Percentiles rank a stretch among this genome's conserved stretches.
Conservation (phyloP, 2,329 filamentous ascomycete genomes). For the Elsinoe arachidis region DNA sequence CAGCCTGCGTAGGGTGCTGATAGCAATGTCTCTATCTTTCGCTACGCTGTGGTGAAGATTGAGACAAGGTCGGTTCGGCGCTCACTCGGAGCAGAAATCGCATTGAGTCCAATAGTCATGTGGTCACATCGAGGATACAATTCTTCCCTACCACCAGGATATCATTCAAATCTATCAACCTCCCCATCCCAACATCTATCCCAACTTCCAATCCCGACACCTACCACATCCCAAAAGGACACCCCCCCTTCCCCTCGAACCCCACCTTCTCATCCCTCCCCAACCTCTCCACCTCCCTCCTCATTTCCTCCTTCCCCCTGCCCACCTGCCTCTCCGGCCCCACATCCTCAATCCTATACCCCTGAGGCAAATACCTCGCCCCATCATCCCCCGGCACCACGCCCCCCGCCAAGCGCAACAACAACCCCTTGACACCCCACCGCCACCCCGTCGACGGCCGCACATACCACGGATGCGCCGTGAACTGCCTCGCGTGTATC, state of each 20-base stretch:
- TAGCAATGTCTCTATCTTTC: too few species aligned
- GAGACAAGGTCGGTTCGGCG: too few species aligned
- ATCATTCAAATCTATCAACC: not conserved
- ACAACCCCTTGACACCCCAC: not conserved
- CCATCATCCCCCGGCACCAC: not conserved
- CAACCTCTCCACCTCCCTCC: not conserved
- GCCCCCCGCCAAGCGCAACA: not conserved
- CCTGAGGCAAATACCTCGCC: not conserved
- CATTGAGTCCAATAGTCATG: too few species aligned
- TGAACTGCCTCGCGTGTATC: slow-evolving; percentile 44
- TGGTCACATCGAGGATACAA: too few species aligned
- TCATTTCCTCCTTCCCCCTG: not conserved
- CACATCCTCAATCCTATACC: not conserved
- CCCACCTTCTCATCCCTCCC: not conserved
- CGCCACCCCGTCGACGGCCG: slow-evolving; percentile 16
- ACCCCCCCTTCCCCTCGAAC: not conserved
- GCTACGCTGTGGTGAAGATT: too few species aligned
- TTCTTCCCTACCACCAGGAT: too few species aligned
- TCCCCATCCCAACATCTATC: not conserved
- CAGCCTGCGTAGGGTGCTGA: too few species aligned
- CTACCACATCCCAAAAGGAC: not conserved
- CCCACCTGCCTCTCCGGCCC: not conserved
- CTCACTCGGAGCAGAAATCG: too few species aligned
- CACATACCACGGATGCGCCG: slow-evolving; percentile 56
- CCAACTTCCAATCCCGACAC: not conserved